Conservation (phyloP, 805 yeast species). For the Metschnikowia lachancei region DNA sequence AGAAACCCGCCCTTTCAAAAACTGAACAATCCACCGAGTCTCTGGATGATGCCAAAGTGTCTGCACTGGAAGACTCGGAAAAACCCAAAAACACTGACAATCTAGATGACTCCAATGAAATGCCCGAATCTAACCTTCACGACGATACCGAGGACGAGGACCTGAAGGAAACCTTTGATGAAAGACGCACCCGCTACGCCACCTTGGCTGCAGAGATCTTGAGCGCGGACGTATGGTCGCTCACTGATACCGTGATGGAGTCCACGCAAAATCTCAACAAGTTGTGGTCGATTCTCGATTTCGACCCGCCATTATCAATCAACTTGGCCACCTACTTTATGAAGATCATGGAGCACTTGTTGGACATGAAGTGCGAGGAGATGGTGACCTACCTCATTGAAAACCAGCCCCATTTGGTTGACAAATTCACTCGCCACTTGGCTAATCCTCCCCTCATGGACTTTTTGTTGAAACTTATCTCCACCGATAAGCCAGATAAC, state of each 20-base stretch:
- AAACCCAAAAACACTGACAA: neutral
- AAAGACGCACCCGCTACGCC: slow-evolving; percentile 35
- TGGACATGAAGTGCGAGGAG: slow-evolving; percentile 49
- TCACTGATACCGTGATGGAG: slow-evolving; percentile 87
- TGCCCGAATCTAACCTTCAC: slow-evolving; percentile 5
- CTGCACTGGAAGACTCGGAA: no score
- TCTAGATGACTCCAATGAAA: slow-evolving; percentile 3
- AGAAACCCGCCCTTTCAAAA: neutral
- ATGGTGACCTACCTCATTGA: slow-evolving; percentile 45
- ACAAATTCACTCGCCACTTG: slow-evolving; percentile 42
- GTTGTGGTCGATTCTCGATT: slow-evolving; percentile 79
- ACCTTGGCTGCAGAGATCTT: slow-evolving; percentile 78
- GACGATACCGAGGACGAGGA: slow-evolving; percentile 11
- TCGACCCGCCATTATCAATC: slow-evolving; percentile 60
- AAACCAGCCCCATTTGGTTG: slow-evolving; percentile 41
- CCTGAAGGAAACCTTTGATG: slow-evolving; percentile 26
- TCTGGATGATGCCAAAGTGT: neutral
- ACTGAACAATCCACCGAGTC: neutral
- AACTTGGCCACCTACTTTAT: slow-evolving; percentile 75
- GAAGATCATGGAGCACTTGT: slow-evolving; percentile 37
- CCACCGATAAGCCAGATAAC: slow-evolving; percentile 47
- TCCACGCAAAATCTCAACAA: slow-evolving; percentile 59
- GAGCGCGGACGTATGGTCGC: slow-evolving; percentile 90
- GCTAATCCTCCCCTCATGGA: slow-evolving; percentile 48
- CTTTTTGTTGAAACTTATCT: slow-evolving; percentile 41